Evolutionary conservation across 306 rosid genomes (phyloP), one percentile per base, ranked within the genome.

Genomic region (Ziziphus jujuba): DNA sequence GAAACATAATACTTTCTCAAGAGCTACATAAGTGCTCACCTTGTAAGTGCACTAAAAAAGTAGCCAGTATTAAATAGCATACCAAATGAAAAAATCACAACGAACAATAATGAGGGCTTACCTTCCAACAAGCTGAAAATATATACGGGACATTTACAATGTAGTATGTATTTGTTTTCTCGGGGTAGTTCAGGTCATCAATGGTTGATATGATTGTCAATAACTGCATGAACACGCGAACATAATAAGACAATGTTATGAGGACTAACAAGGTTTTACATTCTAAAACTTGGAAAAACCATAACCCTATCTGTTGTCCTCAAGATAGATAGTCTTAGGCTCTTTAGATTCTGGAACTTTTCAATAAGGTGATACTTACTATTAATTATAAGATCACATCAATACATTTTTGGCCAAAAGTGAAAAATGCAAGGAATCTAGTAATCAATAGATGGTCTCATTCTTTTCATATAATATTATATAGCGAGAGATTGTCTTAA

Each of bases 41-140:
- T 65, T 55, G 44, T 68, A 68, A 63, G 54, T 25, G 60, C 23
- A 59, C 33, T 9, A 34, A 43, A 35, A 36, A 20, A 9, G 34
- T 13, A 15, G 11, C 52, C 70, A 28, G 63, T 12, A 52, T 63
- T 66, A 4, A 45, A 40, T 45, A 48, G 74, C 48, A 50, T 56
- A 53, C 44, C 49, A 3, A 23, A 63, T 52, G 44, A 36, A 61
- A 17, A 67, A 61, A 52, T 60, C 56, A 70, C 35, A 52, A 69
- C 36, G 66, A 77, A 56, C 61, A 28, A 64, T 36, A 60, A 72
- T 44, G 62, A 48, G 45, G 47, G 61, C 72, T 70, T 75, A 92
- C 98, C 96, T 88, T 88, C 99, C 99, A 93, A 85, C 97, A 93
- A 28, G 91, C 86, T 35, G 99, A 86, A 85, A 93, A 93, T 75